Conservation (phyloP, 1,284 basidiomycete species). For the Papiliotrema laurentii region DNA sequence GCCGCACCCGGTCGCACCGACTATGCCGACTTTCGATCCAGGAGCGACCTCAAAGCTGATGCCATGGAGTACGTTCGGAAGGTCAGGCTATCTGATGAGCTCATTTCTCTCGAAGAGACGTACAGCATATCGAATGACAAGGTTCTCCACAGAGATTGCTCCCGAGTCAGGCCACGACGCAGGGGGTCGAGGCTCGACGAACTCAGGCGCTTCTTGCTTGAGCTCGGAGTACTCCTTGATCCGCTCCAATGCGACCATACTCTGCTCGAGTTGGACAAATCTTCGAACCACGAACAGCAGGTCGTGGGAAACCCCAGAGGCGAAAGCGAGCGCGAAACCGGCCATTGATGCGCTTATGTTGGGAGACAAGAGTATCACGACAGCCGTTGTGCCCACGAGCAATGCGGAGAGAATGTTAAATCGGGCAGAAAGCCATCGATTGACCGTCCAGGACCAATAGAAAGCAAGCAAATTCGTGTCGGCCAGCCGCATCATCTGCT, state of each 20-base stretch:
- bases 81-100: slow-evolving; percentile 41
- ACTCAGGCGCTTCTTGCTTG: slow-evolving; percentile 69
- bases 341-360: slow-evolving; percentile 70
- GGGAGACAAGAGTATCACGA: slow-evolving; percentile 64
- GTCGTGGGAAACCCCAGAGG: slow-evolving; percentile 67
- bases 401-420: slow-evolving; percentile 74
- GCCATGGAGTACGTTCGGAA: slow-evolving; percentile 80
- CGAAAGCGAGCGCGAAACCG: slow-evolving; percentile 77
- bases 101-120: slow-evolving; percentile 33
- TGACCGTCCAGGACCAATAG: slow-evolving; percentile 70
- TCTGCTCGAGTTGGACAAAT: slow-evolving; percentile 82
- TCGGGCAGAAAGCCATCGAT: slow-evolving; percentile 52
- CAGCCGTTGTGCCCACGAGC: slow-evolving; percentile 67
- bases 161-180: slow-evolving; percentile 76
- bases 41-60: slow-evolving; percentile 72
- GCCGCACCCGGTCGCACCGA: slow-evolving; percentile 75
- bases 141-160: slow-evolving; percentile 68
- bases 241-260: slow-evolving; percentile 89
- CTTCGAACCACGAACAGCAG: slow-evolving; percentile 58
- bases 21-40: slow-evolving; percentile 70
- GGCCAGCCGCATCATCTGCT: slow-evolving; percentile 76
- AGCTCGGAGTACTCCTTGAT: slow-evolving; percentile 73
- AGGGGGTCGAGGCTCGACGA: slow-evolving; percentile 76
- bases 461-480: slow-evolving; percentile 75
- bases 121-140: slow-evolving; percentile 83